These are phyloP conservation scores for Aquilaria agallochum DNA, from an alignment of 441 rosid genomes.

Conservation along the genomic window DNA sequence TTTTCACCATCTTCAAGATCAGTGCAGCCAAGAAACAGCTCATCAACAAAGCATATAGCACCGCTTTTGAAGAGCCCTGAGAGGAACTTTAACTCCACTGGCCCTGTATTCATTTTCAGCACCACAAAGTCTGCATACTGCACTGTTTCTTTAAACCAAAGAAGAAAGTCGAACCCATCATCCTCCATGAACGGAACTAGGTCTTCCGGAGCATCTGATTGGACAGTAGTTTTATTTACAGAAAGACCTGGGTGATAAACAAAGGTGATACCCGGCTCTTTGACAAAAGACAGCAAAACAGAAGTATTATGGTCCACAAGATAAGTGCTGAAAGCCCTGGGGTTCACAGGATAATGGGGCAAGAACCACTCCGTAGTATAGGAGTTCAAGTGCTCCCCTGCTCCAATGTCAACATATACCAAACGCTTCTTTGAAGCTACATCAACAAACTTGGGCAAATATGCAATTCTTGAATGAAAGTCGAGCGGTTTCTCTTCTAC, in stretches of 20 bases:
- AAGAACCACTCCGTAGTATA: conserved; percentile 45
- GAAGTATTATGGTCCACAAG: conserved; percentile 78
- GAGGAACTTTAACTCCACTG: conserved; percentile 50
- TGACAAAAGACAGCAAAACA: conserved; percentile 57
- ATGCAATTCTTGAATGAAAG: conserved; percentile 33
- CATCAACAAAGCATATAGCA: conserved; percentile 60
- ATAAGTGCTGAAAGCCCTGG: conserved; percentile 48
- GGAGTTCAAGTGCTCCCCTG: conserved; percentile 42
- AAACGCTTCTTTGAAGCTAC: conserved; percentile 36
- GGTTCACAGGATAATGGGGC: conserved; percentile 60
- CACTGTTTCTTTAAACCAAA: conserved; percentile 70
- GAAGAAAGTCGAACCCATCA: conserved; percentile 57
- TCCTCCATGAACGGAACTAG: conserved; percentile 44
- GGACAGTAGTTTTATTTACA: conserved; percentile 14
- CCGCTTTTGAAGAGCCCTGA: conserved; percentile 48
- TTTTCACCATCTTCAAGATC: conserved; percentile 22
- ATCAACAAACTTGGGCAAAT: conserved; percentile 58
- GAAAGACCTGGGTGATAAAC: conserved; percentile 65
- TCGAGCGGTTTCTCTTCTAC: conserved; percentile 28
- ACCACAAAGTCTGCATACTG: conserved; percentile 64
- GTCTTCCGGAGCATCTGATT: conserved; percentile 26
- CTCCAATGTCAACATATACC: conserved; percentile 61
- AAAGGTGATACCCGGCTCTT: conserved; percentile 59
- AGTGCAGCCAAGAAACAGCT: conserved; percentile 63
- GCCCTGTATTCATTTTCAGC: conserved; percentile 66